Percentiles rank a stretch among this genome's conserved stretches.
Evolutionary conservation across 805 yeast genomes (phyloP).

Genomic region (Suhomyces kilbournensis): DNA sequence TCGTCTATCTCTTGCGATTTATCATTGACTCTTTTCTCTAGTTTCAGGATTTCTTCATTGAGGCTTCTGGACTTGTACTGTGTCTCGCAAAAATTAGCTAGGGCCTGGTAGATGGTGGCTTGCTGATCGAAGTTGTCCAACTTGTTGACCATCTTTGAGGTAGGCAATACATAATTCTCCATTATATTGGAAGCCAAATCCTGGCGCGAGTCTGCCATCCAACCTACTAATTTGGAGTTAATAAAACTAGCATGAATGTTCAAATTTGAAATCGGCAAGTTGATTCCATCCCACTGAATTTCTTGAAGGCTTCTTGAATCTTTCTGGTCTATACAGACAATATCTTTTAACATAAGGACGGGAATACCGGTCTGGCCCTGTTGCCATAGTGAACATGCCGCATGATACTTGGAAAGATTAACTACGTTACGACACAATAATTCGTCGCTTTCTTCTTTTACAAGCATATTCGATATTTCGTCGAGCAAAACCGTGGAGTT

Average conservation of each 20-base stretch:
- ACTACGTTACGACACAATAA: constrained; percentile 6
- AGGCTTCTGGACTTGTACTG: constrained; percentile 50
- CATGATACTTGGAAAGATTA: constrained; percentile 38
- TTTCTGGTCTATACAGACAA: constrained; percentile 5
- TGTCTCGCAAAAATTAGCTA: constrained; percentile 72
- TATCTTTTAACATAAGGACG: constrained; percentile 47
- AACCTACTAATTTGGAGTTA: constrained; percentile 51
- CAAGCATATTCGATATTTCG: constrained; percentile 17
- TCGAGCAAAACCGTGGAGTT: constrained; percentile 48
- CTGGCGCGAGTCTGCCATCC: constrained; percentile 71
- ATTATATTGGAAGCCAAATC: constrained; percentile 61
- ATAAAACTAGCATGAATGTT: constrained; percentile 22
- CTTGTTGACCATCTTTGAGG: constrained; percentile 19
- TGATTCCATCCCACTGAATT: not conserved
- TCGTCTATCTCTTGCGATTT: constrained; percentile 50
- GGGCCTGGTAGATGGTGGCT: constrained; percentile 51
- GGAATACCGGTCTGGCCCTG: constrained; percentile 57
- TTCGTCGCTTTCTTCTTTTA: constrained; percentile 7
- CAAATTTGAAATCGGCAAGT: constrained; percentile 15
- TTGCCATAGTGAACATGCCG: constrained; percentile 66
- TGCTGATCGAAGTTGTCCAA: constrained; percentile 16
- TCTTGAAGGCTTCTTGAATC: not conserved
- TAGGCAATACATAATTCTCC: constrained; percentile 52
- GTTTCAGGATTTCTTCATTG: constrained; percentile 42
- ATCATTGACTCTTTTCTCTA: constrained; percentile 36